phyloP scores from a whole-genome alignment of 306 rosid species.

The Oxytropis ochrocephala region DNA sequence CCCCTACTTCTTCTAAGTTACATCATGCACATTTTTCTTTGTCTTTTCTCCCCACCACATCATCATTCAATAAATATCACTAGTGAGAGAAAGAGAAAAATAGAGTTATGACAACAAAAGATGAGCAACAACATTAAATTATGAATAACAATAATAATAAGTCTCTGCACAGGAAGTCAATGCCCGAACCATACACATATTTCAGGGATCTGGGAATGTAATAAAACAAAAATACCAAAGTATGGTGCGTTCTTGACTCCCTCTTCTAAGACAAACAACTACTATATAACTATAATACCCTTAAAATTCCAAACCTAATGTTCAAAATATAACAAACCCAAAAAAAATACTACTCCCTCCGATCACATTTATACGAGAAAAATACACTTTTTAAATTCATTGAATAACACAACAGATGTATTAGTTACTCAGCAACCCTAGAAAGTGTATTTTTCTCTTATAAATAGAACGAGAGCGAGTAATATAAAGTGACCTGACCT shows the following conservation, averaged over 20 bases:
- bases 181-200: constrained; percentile 93
- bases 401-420: no score
- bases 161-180: constrained; percentile 76
- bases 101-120: constrained; percentile 2
- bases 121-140: not conserved
- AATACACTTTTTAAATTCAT: no score
- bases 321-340: not conserved
- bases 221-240: constrained; percentile 8
- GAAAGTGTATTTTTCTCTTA: no score
- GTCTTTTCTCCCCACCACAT: not conserved
- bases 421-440: no score
- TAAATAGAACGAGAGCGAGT: no score
- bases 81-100: not conserved
- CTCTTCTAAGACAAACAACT: constrained; percentile 31
- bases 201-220: constrained; percentile 17
- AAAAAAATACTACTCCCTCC: no score
- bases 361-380: no score
- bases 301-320: not conserved
- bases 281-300: not conserved
- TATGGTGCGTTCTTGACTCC: constrained; percentile 99
- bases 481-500: no score
- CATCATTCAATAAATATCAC: not conserved
- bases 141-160: constrained; percentile 13
- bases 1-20: not conserved
- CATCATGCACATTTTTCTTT: not conserved